Evolutionary conservation across 257 asterid species (phyloP).

Genomic region (Solanum neorickii): DNA sequence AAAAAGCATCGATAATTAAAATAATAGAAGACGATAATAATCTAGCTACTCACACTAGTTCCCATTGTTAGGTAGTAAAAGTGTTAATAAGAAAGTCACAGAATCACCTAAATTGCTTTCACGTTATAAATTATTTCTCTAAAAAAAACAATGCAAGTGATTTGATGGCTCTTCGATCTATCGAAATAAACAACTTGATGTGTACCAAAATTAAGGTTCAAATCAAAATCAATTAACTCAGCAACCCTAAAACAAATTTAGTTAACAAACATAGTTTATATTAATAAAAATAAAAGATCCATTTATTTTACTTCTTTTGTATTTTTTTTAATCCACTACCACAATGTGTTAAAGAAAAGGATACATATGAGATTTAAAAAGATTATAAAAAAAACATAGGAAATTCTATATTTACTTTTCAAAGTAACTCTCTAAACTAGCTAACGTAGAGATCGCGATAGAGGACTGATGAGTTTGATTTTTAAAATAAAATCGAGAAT

Average conservation of each 20-base stretch:
- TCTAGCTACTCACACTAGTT: background rate
- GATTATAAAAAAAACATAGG: background rate
- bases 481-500: background rate
- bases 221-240: background rate
- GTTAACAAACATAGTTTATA: background rate
- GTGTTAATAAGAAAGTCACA: background rate
- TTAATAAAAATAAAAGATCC: background rate
- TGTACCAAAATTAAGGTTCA: background rate
- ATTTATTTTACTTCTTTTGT: background rate
- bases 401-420: background rate
- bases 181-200: background rate
- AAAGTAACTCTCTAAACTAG: background rate
- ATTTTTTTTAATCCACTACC: background rate
- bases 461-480: background rate
- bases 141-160: background rate
- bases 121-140: background rate
- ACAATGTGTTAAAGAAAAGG: background rate
- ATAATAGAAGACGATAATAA: background rate
- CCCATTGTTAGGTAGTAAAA: background rate
- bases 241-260: background rate
- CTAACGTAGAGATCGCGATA: background rate
- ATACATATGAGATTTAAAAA: background rate
- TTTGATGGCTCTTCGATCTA: background rate
- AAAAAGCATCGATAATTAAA: no score
- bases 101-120: background rate